phyloP scores from a whole-genome alignment of 2,329 filamentous ascomycete genomes.

The Xylaria sp. region DNA sequence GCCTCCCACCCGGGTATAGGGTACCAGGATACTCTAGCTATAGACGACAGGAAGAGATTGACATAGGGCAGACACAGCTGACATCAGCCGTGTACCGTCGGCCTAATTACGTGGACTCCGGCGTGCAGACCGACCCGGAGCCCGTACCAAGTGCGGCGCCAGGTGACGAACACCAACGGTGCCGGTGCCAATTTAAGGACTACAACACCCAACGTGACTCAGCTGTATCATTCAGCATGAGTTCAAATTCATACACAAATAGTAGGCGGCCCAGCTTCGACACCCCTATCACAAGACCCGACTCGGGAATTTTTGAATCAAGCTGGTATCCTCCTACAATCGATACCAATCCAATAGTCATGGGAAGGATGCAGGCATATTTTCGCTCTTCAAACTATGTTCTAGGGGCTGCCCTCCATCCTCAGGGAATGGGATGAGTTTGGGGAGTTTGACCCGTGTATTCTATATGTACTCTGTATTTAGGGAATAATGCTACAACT shows the following conservation, averaged over 20 bases:
- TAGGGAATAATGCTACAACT: neutral
- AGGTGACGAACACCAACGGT: neutral
- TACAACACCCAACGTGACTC: conserved; percentile 33
- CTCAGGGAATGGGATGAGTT: conserved; percentile 36
- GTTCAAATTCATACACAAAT: conserved; percentile 14
- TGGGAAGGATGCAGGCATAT: conserved; percentile 50
- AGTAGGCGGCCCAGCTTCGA: conserved; percentile 46
- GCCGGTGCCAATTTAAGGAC: conserved; percentile 11
- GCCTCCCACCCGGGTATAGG: conserved; percentile 1
- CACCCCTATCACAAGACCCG: conserved; percentile 41
- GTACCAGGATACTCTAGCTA: conserved; percentile 2
- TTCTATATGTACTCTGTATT: conserved; percentile 7
- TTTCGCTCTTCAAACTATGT: conserved; percentile 45
- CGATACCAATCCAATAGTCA: conserved; percentile 43
- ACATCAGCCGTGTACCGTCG: conserved; percentile 8
- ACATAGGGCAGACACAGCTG: neutral
- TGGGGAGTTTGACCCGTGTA: neutral
- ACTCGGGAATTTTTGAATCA: conserved; percentile 25
- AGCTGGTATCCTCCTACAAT: conserved; percentile 22
- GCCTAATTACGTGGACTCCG: conserved; percentile 42
- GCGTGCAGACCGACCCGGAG: conserved; percentile 46
- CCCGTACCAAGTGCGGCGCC: conserved; percentile 15
- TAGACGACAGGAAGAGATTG: conserved; percentile 16
- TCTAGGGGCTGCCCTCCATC: conserved; percentile 43
- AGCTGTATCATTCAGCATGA: conserved; percentile 36